Evolutionary conservation across 148 eudicot species (phyloP).

Genomic region (Rhododendron molle): DNA sequence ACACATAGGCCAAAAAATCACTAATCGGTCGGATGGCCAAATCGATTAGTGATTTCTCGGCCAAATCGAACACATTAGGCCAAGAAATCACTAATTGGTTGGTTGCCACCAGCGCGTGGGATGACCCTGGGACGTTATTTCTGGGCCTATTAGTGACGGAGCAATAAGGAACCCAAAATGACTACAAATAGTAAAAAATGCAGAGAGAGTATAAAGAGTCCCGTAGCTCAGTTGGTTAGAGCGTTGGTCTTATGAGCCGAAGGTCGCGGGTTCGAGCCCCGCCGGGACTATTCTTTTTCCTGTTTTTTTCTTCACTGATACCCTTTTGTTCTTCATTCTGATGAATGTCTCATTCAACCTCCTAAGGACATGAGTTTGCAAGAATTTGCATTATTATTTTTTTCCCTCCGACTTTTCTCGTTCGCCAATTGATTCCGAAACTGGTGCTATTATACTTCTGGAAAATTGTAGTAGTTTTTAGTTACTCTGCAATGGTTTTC

Average conservation of each 20-base stretch:
- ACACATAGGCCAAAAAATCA: background rate
- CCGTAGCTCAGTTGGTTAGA: conserved; percentile 99
- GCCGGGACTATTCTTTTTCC: conserved; percentile 57
- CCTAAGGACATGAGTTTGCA: no score
- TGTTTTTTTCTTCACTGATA: background rate
- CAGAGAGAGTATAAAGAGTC: conserved; percentile 15
- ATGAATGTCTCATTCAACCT: no score
- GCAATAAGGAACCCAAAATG: background rate
- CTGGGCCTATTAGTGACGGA: background rate
- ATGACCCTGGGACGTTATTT: background rate
- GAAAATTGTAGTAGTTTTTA: no score
- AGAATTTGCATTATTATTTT: no score
- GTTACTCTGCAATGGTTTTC: no score
- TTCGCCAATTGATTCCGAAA: no score
- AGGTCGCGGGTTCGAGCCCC: conserved; percentile 99
- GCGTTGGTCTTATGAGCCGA: conserved; percentile 99
- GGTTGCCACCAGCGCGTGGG: background rate
- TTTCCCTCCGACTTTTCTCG: no score
- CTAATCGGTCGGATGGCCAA: background rate
- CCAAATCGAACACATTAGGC: background rate
- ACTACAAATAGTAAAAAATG: background rate
- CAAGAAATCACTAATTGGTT: background rate
- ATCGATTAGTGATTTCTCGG: no score
- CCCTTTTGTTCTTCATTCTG: no score
- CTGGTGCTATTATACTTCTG: no score